These are phyloP conservation scores for Saposhnikovia divaricata DNA, from an alignment of 129 eudicot genomes.

Conservation along the genomic window DNA sequence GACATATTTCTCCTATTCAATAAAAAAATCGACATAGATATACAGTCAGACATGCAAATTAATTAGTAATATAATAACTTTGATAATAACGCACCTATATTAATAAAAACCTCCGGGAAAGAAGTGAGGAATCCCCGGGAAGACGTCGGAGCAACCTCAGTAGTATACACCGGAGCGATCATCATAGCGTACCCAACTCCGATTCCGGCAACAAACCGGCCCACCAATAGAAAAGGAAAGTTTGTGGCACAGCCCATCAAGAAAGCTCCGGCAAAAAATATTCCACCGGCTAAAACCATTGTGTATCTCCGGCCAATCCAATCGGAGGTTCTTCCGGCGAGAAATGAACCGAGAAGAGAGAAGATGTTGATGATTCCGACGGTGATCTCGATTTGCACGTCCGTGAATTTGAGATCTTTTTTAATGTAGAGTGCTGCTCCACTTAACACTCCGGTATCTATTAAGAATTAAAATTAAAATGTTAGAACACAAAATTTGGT, in stretches of 20 bases:
- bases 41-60: not conserved
- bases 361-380: conserved; percentile 22
- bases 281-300: conserved; percentile 19
- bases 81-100: conserved; percentile 9
- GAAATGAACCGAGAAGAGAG: conserved; percentile 24
- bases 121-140: conserved; percentile 25
- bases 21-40: too few species aligned
- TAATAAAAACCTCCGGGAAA: conserved; percentile 26
- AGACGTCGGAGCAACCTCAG: conserved; percentile 29
- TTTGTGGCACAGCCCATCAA: conserved; percentile 28
- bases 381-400: conserved; percentile 19
- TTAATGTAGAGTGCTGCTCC: conserved; percentile 25
- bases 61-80: not conserved
- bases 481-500: not conserved
- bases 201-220: conserved; percentile 25
- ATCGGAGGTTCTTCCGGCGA: conserved; percentile 31
- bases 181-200: conserved; percentile 26
- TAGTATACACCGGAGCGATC: conserved; percentile 29
- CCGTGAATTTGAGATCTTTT: conserved; percentile 13
- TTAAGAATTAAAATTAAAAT: not conserved
- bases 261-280: conserved; percentile 25
- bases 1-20: too few species aligned
- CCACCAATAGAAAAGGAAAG: conserved; percentile 21
- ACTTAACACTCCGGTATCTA: conserved; percentile 27
- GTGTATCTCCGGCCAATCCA: conserved; percentile 31